Evolutionary conservation across 305 asterid species (phyloP), one percentile per base, ranked within the genome.

Genomic region (Fraxinus latifolia): DNA sequence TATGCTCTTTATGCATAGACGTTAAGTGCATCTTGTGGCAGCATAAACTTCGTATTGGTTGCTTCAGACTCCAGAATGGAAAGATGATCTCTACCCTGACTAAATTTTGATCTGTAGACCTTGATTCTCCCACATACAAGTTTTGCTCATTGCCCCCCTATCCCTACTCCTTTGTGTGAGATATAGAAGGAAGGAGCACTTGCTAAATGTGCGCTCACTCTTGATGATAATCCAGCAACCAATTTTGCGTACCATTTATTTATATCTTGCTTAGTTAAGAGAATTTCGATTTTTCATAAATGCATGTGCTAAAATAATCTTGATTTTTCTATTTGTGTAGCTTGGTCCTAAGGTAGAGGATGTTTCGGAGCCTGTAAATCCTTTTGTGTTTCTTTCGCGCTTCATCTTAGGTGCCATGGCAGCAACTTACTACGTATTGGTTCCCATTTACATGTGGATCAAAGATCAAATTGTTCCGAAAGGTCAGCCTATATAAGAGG

Each of bases 371-470:
- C 95, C 99, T 0, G 90, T 87, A 78, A 94, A 94, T 74, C 95
- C 92, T 0, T 74, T 86, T 4, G 92, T 89, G 47, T 95, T 95
- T 78, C 82, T 90, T 17, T 27, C 76, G 17, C 94, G 98, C 53
- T 82, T 96, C 82, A 8, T 93, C 74, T 92, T 94, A 5, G 99
- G 99, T n/a, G 91, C 88, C 65, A 37, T 88, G 87, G 99, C 99
- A 9, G 96, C 87, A 70, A 72, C 96, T 25, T 96, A 93, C 91
- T 92, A 84, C 33, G 96, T 93, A 17, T 81, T 94, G 84, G 95
- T 96, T 85, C 98, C 99, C 14, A 90, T 95, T 62, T 95, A 93
- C 91, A 94, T 95, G 99, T 95, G 98, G 99, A 80, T 94, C 86
- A 94, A 96, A 88, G 97, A 96, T 83, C 97, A 82, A 82, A 87